A percentile compares a stretch with the other conserved stretches of the same genome.
These are phyloP conservation scores for Solanum okadae DNA, from an alignment of 257 asterid species.

Conservation along the genomic window DNA sequence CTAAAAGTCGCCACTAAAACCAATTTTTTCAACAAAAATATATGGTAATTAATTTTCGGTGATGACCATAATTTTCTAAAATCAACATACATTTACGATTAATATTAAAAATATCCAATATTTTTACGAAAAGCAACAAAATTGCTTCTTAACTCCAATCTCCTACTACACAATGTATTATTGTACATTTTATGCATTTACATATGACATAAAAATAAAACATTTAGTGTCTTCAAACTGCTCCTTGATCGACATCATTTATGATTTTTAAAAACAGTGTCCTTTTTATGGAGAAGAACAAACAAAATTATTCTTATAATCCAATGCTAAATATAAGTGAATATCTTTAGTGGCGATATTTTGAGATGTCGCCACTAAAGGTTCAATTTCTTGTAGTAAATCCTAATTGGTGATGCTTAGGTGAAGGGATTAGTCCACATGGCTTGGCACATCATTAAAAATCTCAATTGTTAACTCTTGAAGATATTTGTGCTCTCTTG, in stretches of 20 bases:
- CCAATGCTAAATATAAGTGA: neutral
- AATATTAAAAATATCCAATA: too few relatives aligned
- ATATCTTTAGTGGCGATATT: neutral
- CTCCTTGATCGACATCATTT: neutral
- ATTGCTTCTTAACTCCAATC: neutral
- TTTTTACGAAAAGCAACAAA: too few relatives aligned
- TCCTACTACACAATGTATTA: neutral
- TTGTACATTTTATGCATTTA: neutral
- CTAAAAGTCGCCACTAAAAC: too few relatives aligned
- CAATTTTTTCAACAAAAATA: neutral
- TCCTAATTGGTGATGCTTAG: neutral
- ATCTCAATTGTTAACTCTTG: neutral
- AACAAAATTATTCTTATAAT: too few relatives aligned
- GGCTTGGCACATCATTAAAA: neutral
- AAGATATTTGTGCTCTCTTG: neutral
- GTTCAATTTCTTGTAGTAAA: neutral
- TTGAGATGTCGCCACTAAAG: neutral
- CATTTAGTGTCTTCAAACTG: neutral
- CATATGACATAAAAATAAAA: neutral
- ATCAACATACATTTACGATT: too few relatives aligned
- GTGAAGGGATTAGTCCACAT: neutral
- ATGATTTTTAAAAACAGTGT: neutral
- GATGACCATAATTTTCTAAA: too few relatives aligned
- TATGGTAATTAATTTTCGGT: neutral
- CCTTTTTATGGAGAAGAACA: neutral